Base-by-base conservation (phyloP, 495 filamentous ascomycete species). In the Talaromyces thailandensis region DNA sequence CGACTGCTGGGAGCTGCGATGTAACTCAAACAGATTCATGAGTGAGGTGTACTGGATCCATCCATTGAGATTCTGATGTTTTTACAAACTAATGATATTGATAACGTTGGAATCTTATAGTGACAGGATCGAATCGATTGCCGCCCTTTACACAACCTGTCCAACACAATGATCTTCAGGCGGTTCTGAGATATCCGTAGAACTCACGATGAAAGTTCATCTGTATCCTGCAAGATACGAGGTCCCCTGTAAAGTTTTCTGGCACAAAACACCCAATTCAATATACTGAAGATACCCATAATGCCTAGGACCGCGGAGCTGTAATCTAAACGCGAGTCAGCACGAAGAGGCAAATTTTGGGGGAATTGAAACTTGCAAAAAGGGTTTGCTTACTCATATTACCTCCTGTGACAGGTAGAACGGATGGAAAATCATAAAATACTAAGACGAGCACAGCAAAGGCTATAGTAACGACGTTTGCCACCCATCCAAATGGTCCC, bases 341-440 rank as follows among this genome's bases (percentile, higher is more conserved):
- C 8, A 37, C 32, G 32, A 14, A 9, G 32, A 37, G 8, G 32
- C 8, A 37, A 37, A 37, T 37, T 8, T 14, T 8, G 12, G 32
- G 12, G 32, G 32, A 8, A 37, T 14, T 3, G 6, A 14, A 14
- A 28, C 26, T 3, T 28, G 4, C 4, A 14, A 37, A 37, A 37
- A 37, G 26, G 26, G 26, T 28, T 28, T 45, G 63, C 64, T 62
- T 66, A 72, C 70, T 71, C 69, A 71, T 71, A 62, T 68, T 66
- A 14, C 63, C 61, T 21, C 63, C 68, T 26, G 64, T 65, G 11
- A 67, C 67, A 0, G 70, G 69, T 16, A 70, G 28, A 11, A 55
- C 28, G 3, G 60, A 43, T n/a, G 70, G 70, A 56, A 73, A 71
- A 52, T 64, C 62, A 52, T 68, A 71, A 56, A 70, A 67, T 4